phyloP scores from a whole-genome alignment of 257 asterid genomes.

The Datura wrightii region DNA sequence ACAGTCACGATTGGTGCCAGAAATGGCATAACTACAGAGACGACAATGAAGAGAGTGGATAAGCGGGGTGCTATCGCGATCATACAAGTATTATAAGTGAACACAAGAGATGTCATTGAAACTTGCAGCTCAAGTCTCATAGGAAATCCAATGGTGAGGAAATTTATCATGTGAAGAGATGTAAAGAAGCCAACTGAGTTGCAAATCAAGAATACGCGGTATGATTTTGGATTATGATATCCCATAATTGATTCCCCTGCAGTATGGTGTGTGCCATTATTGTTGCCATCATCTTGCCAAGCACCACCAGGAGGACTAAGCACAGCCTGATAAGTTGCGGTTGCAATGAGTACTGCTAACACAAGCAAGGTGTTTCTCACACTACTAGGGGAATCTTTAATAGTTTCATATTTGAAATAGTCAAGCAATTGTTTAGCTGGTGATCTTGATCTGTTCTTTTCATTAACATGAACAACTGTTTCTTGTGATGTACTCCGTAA shows the following conservation, averaged over 20 bases:
- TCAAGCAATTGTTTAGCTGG: constrained; percentile 35
- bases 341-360: constrained; percentile 51
- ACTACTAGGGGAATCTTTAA: constrained; percentile 45
- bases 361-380: constrained; percentile 51
- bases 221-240: constrained; percentile 26
- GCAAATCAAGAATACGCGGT: constrained; percentile 33
- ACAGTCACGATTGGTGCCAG: constrained; percentile 15
- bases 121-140: constrained; percentile 48
- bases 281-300: constrained; percentile 55
- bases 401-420: constrained; percentile 40
- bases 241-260: constrained; percentile 61
- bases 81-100: constrained; percentile 52
- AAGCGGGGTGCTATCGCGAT: constrained; percentile 37
- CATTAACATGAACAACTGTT: not conserved
- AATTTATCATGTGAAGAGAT: constrained; percentile 49
- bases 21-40: constrained; percentile 38
- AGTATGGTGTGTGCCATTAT: constrained; percentile 31
- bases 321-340: constrained; percentile 60
- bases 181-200: constrained; percentile 57
- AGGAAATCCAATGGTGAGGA: constrained; percentile 49
- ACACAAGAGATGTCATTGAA: constrained; percentile 38
- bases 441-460: not conserved
- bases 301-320: constrained; percentile 69
- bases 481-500: not conserved
- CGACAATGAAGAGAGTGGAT: not conserved